Conservation (phyloP, 2,329 filamentous ascomycete species). For the Scolecobasidium constrictum region DNA sequence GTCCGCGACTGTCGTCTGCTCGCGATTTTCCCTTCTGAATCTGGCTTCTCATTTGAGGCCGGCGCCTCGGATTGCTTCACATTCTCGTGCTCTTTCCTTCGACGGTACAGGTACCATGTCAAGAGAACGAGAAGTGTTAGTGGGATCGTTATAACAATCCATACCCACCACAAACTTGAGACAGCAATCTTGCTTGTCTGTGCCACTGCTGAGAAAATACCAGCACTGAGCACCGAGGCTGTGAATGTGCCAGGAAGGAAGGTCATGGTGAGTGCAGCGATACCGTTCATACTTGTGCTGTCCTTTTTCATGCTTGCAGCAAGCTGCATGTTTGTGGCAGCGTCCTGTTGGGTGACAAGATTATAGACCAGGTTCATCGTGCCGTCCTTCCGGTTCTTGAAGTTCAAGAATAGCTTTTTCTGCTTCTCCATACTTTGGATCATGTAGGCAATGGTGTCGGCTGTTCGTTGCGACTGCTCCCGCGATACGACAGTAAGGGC, state of each 20-base stretch:
- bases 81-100: no score
- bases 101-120: no score
- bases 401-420: neutral
- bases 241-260: conserved; percentile 1
- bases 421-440: neutral
- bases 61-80: no score
- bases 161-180: no score
- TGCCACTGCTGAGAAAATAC: no score
- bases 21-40: no score
- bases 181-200: no score
- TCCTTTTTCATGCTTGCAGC: neutral
- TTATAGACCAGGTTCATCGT: neutral
- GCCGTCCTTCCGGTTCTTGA: neutral
- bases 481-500: neutral
- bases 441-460: neutral
- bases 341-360: neutral
- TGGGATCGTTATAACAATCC: no score
- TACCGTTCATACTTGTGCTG: neutral
- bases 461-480: neutral
- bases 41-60: no score
- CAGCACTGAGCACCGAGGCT: no score
- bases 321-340: neutral
- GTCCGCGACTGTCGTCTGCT: no score
- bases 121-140: no score
- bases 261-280: neutral